Percentiles rank a stretch among this genome's conserved stretches.
Evolutionary conservation across 495 filamentous ascomycete genomes (phyloP).

Genomic region (Penicillium egyptiacum): DNA sequence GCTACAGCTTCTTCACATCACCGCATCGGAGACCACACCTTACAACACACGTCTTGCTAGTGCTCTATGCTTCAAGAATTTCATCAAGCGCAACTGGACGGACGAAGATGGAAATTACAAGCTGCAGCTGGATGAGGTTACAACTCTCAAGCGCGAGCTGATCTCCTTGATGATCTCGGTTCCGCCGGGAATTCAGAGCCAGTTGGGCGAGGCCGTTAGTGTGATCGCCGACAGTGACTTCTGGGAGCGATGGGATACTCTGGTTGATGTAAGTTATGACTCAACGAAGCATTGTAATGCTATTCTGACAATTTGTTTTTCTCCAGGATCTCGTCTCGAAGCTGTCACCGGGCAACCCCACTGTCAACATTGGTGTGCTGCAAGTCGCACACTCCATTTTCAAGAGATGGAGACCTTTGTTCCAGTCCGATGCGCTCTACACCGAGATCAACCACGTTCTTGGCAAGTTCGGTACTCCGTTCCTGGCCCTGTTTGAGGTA

Average conservation of each 20-base stretch:
- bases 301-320: constrained; percentile 1
- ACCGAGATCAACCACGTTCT: constrained; percentile 95
- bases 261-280: constrained; percentile 63
- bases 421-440: constrained; percentile 85
- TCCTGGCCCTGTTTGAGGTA: constrained; percentile 75
- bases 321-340: constrained; percentile 81
- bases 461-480: constrained; percentile 73
- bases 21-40: constrained; percentile 66
- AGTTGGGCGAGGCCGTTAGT: constrained; percentile 94
- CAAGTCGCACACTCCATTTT: constrained; percentile 99
- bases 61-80: constrained; percentile 97
- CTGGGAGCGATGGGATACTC: constrained; percentile 89
- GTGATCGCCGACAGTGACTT: constrained; percentile 98
- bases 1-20: constrained; percentile 82
- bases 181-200: constrained; percentile 80
- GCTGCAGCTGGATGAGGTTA: constrained; percentile 74
- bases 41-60: constrained; percentile 81
- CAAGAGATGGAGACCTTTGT: constrained; percentile 90
- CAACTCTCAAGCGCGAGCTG: constrained; percentile 87
- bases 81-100: constrained; percentile 87
- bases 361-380: constrained; percentile 87
- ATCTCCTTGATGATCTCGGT: constrained; percentile 95
- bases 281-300: background rate
- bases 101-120: constrained; percentile 93
- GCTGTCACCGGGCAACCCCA: constrained; percentile 71